Percentiles rank a stretch among this genome's conserved stretches.
Evolutionary conservation across 257 asterid genomes (phyloP).

Genomic region (Nicotiana attenuata): DNA sequence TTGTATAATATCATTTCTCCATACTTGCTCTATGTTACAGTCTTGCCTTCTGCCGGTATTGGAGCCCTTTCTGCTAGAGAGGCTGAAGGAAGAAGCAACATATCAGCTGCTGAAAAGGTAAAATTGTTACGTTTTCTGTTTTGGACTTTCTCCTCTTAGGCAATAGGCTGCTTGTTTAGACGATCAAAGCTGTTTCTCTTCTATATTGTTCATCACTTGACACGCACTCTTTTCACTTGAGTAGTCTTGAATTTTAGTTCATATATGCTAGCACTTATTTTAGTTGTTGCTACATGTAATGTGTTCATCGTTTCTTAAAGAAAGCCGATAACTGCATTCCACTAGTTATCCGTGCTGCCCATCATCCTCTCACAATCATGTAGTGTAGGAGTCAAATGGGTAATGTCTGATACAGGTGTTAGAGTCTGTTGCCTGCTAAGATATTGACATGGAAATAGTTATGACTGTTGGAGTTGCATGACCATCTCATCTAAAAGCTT

Average conservation of each 20-base stretch:
- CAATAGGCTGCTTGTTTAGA: background rate
- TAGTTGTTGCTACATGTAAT: background rate
- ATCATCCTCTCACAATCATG: background rate
- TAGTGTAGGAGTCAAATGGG: background rate
- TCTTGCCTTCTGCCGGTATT: background rate
- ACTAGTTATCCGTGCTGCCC: background rate
- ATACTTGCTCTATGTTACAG: background rate
- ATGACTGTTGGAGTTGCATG: too few relatives aligned
- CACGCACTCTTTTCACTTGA: background rate
- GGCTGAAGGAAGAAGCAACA: background rate
- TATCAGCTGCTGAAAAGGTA: slow-evolving; percentile 6
- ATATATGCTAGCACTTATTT: background rate
- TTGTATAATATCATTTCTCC: background rate
- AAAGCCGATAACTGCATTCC: background rate
- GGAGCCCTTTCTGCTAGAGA: slow-evolving; percentile 2
- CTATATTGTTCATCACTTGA: background rate
- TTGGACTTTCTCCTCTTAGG: background rate
- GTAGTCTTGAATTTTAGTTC: slow-evolving; percentile 4
- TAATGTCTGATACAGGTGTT: background rate
- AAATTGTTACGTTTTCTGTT: background rate
- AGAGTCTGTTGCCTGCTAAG: background rate
- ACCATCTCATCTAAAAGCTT: too few relatives aligned
- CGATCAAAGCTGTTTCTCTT: background rate
- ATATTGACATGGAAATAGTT: background rate
- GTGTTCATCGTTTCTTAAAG: background rate